phyloP scores from a whole-genome alignment of 805 yeast species.

The Candida andamanensis region DNA sequence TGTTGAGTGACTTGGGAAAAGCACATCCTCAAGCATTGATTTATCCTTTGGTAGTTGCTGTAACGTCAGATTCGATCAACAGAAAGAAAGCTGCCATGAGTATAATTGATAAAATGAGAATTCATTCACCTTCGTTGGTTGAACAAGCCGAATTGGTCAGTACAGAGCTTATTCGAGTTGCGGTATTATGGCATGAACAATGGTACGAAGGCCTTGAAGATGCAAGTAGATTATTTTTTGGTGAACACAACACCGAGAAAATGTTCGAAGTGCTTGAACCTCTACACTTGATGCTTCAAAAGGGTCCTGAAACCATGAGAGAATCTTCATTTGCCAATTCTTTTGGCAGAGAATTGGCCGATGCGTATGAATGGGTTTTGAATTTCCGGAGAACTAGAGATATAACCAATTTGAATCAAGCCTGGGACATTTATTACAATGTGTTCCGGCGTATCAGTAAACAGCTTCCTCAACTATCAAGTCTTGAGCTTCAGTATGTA shows the following conservation, averaged over 20 bases:
- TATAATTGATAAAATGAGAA: conserved; percentile 86
- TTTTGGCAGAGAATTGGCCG: conserved; percentile 87
- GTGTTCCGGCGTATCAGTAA: conserved; percentile 89
- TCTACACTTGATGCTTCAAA: conserved; percentile 73
- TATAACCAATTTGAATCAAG: conserved; percentile 84
- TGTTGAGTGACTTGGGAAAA: conserved; percentile 82
- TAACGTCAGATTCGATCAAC: conserved; percentile 84
- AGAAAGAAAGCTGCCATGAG: conserved; percentile 89
- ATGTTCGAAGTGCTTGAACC: conserved; percentile 92
- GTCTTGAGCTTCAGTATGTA: conserved; percentile 85
- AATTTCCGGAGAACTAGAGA: conserved; percentile 83
- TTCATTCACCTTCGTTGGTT: conserved; percentile 78
- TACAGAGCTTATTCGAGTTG: conserved; percentile 87
- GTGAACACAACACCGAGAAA: conserved; percentile 89
- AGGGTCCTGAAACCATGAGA: conserved; percentile 87
- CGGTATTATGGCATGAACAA: conserved; percentile 94
- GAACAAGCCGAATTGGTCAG: conserved; percentile 94
- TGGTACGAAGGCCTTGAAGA: conserved; percentile 98
- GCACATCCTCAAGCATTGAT: conserved; percentile 97
- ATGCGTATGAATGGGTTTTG: conserved; percentile 90
- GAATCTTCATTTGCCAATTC: conserved; percentile 91
- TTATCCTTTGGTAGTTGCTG: conserved; percentile 92
- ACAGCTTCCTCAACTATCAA: conserved; percentile 81
- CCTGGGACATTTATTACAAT: conserved; percentile 94
- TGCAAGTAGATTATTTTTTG: conserved; percentile 89